Conservation (phyloP, 148 eudicot species). For the Chenopodium berlandieri region DNA sequence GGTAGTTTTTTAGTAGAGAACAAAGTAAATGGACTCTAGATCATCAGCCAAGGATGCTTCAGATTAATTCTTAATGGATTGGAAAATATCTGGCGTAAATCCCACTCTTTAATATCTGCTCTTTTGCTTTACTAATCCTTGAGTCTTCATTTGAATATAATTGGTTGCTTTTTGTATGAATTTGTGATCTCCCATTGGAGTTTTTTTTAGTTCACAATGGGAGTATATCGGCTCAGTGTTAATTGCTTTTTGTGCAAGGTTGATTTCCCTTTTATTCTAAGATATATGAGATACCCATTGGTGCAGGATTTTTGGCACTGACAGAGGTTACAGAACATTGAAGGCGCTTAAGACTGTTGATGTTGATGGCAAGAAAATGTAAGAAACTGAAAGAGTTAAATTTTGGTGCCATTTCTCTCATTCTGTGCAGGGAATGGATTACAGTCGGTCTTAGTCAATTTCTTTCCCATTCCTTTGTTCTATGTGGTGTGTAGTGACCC, state of each 20-base stretch:
- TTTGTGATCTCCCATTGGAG: background rate
- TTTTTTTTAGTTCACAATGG: background rate
- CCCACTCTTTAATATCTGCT: background rate
- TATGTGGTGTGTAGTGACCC: background rate
- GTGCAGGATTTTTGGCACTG: slow-evolving; percentile 82
- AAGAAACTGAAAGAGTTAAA: slow-evolving; percentile 21
- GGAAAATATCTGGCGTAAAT: background rate
- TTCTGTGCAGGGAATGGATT: slow-evolving; percentile 1
- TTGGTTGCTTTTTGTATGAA: background rate
- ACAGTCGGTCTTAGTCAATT: background rate
- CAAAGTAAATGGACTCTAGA: background rate
- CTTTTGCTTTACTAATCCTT: background rate
- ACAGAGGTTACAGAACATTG: slow-evolving; percentile 73
- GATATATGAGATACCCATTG: background rate
- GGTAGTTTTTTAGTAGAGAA: no score
- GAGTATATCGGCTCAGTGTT: background rate
- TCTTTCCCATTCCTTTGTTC: slow-evolving; percentile 4
- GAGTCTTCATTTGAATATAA: background rate
- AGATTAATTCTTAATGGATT: background rate
- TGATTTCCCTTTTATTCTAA: background rate
- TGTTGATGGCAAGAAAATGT: slow-evolving; percentile 50
- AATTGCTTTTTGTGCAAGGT: background rate
- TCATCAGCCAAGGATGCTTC: background rate
- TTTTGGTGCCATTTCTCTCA: slow-evolving; percentile 1
- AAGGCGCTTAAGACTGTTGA: slow-evolving; percentile 53